Evolutionary conservation across 305 asterid genomes (phyloP).

Genomic region (Euphrasia arctica): DNA sequence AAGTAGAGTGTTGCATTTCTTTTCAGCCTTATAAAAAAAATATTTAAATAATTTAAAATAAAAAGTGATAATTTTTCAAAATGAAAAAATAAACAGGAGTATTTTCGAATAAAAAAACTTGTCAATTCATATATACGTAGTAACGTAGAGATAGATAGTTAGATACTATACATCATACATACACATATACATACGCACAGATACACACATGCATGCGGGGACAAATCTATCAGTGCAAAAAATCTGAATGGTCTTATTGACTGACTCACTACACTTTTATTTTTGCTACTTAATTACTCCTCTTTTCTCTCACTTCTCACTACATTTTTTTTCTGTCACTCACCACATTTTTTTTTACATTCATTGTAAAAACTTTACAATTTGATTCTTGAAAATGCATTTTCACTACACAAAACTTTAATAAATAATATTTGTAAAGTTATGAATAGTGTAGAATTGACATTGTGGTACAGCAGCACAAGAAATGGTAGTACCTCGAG

Average conservation of each 20-base stretch:
- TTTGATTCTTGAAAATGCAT: neutral
- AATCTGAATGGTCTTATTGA: constrained; percentile 23
- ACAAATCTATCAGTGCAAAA: constrained; percentile 36
- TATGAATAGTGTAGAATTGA: constrained; percentile 17
- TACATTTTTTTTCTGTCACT: constrained; percentile 45
- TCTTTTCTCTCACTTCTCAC: constrained; percentile 55
- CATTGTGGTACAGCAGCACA: constrained; percentile 25
- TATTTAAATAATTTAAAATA: too few relatives aligned
- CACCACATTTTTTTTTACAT: constrained; percentile 9
- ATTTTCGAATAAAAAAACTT: too few relatives aligned
- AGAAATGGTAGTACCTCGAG: constrained; percentile 59
- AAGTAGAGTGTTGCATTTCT: too few relatives aligned
- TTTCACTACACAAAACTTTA: neutral
- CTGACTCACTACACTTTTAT: constrained; percentile 37
- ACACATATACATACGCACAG: constrained; percentile 13
- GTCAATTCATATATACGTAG: too few relatives aligned
- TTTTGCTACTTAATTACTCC: constrained; percentile 40
- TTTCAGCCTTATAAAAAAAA: too few relatives aligned
- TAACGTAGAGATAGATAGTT: too few relatives aligned
- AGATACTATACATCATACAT: neutral
- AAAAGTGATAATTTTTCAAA: too few relatives aligned
- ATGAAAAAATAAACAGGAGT: too few relatives aligned
- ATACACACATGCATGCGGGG: constrained; percentile 44
- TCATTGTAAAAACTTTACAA: constrained; percentile 17
- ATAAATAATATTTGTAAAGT: neutral